Conservation (phyloP, 257 asterid species). For the Agastache rugosa region DNA sequence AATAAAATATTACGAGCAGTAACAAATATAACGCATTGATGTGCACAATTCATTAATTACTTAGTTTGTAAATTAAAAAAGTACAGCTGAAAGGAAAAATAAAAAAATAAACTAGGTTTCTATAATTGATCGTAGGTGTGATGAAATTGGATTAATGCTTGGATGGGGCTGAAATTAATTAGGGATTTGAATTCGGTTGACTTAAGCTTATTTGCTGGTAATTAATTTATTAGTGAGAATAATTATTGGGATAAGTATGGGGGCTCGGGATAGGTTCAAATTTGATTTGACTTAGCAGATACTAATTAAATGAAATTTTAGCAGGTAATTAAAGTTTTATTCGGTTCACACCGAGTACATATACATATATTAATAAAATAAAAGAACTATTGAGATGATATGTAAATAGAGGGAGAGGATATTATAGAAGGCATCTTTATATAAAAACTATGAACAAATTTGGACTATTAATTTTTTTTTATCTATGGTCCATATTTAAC, state of each 20-base stretch:
- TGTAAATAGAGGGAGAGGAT: too few relatives aligned
- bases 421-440: too few relatives aligned
- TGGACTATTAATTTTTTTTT: too few relatives aligned
- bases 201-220: not conserved
- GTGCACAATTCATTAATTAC: slow-evolving; percentile 21
- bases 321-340: slow-evolving; percentile 13
- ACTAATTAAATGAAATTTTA: not conserved
- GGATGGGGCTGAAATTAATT: slow-evolving; percentile 10
- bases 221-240: not conserved
- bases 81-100: not conserved
- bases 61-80: not conserved
- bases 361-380: too few relatives aligned
- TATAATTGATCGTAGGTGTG: slow-evolving; percentile 28
- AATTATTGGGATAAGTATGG: slow-evolving; percentile 7
- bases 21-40: slow-evolving; percentile 14
- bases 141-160: slow-evolving; percentile 25
- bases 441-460: too few relatives aligned
- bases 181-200: slow-evolving; percentile 13
- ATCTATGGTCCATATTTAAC: too few relatives aligned
- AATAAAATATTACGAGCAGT: not conserved
- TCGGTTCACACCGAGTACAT: not conserved
- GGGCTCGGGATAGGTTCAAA: slow-evolving; percentile 3
- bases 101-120: not conserved
- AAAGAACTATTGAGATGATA: too few relatives aligned
- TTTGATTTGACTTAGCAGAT: not conserved